phyloP scores from a whole-genome alignment of 257 asterid species.

The Forsythia viridissima region DNA sequence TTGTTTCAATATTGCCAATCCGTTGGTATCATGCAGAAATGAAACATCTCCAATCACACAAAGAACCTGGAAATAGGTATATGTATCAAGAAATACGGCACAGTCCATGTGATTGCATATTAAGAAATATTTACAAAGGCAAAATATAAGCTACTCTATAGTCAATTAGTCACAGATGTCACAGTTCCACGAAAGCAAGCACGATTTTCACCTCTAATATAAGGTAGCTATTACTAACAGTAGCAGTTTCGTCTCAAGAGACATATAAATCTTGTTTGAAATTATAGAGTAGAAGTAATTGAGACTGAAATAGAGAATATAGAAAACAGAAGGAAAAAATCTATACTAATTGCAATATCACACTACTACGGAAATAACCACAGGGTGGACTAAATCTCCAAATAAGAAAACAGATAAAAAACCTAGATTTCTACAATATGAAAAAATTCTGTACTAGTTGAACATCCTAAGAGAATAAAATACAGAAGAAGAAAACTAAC shows the following conservation, averaged over 20 bases:
- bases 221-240: background rate
- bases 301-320: background rate
- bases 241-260: background rate
- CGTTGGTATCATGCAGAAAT: slow-evolving; percentile 93
- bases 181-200: background rate
- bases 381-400: background rate
- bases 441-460: too few relatives aligned
- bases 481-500: too few relatives aligned
- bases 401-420: background rate
- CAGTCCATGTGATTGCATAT: background rate
- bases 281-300: background rate
- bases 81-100: background rate
- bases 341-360: background rate
- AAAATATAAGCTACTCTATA: background rate
- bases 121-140: background rate
- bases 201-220: background rate
- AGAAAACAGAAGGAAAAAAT: background rate
- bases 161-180: background rate
- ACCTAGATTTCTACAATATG: background rate
- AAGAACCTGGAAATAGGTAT: slow-evolving; percentile 49
- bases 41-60: slow-evolving; percentile 87
- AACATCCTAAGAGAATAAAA: too few relatives aligned
- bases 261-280: background rate
- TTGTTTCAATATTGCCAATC: slow-evolving; percentile 71
- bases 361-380: background rate